Evolutionary conservation across 768 basidiomycete species (phyloP).

Genomic region (Boletus rubropictus): DNA sequence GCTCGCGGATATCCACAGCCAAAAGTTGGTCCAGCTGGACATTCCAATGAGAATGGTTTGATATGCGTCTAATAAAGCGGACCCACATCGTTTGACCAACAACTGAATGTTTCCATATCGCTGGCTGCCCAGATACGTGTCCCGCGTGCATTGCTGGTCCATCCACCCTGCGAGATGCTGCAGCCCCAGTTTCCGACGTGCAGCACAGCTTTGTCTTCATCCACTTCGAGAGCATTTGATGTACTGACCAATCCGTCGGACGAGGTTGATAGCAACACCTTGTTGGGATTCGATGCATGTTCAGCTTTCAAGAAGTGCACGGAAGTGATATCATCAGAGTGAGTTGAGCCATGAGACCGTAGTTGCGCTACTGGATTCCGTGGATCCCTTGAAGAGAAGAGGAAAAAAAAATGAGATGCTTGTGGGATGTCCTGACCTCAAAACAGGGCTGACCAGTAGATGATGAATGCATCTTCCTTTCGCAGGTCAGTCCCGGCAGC

Average conservation of each 20-base stretch:
- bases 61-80: not conserved
- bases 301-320: constrained; percentile 44
- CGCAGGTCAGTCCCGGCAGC: constrained; percentile 81
- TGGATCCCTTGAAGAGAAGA: constrained; percentile 59
- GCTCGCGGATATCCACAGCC: constrained; percentile 57
- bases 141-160: constrained; percentile 39
- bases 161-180: constrained; percentile 73
- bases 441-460: constrained; percentile 63
- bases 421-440: not conserved
- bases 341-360: constrained; percentile 76
- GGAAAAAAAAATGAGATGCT: not conserved
- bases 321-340: constrained; percentile 89
- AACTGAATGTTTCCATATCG: constrained; percentile 92
- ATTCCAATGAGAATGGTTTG: not conserved
- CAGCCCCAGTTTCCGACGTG: constrained; percentile 84
- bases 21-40: constrained; percentile 54
- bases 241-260: constrained; percentile 78
- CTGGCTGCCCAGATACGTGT: constrained; percentile 73
- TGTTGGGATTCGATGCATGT: constrained; percentile 32
- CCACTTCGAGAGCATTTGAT: constrained; percentile 65
- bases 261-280: constrained; percentile 69
- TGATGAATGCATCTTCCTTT: constrained; percentile 73
- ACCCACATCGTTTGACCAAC: constrained; percentile 70
- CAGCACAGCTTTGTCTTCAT: constrained; percentile 82
- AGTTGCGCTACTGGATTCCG: constrained; percentile 67